These are phyloP conservation scores for Candida xyloterini DNA, from an alignment of 805 yeast genomes.

Conservation along the genomic window DNA sequence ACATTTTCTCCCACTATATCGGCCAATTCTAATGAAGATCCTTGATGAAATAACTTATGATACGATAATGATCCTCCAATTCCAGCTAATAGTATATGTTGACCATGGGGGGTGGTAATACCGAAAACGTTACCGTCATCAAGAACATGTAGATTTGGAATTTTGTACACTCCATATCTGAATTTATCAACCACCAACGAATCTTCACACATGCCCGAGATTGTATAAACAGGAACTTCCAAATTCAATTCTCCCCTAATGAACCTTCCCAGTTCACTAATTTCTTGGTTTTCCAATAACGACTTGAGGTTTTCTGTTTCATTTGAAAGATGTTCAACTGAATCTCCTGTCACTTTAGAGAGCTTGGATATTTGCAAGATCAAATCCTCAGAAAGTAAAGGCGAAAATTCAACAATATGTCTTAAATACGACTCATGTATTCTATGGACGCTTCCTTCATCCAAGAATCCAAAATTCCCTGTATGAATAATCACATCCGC, in stretches of 20 bases:
- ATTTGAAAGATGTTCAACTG: conserved; percentile 37
- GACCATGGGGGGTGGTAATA: conserved; percentile 40
- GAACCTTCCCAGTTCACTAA: conserved; percentile 53
- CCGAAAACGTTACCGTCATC: conserved; percentile 54
- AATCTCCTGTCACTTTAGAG: conserved; percentile 43
- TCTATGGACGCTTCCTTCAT: conserved; percentile 48
- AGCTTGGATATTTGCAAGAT: conserved; percentile 51
- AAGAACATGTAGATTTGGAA: conserved; percentile 58
- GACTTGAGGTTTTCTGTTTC: conserved; percentile 38
- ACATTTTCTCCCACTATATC: conserved; percentile 30
- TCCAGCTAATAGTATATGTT: conserved; percentile 57
- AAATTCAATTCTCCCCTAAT: conserved; percentile 41
- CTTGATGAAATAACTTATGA: conserved; percentile 66
- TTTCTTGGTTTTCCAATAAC: conserved; percentile 34
- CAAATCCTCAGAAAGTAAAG: conserved; percentile 47
- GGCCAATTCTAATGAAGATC: conserved; percentile 39
- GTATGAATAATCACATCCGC: conserved; percentile 63
- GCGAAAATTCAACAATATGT: conserved; percentile 66
- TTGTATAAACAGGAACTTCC: conserved; percentile 67
- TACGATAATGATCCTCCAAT: conserved; percentile 69
- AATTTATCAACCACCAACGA: conserved; percentile 63
- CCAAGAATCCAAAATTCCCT: conserved; percentile 80
- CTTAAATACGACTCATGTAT: conserved; percentile 58
- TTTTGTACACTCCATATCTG: conserved; percentile 46
- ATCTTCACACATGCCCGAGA: conserved; percentile 77